These are phyloP conservation scores for Neonectria hederae DNA, from an alignment of 2,329 filamentous ascomycete species.

Conservation along the genomic window DNA sequence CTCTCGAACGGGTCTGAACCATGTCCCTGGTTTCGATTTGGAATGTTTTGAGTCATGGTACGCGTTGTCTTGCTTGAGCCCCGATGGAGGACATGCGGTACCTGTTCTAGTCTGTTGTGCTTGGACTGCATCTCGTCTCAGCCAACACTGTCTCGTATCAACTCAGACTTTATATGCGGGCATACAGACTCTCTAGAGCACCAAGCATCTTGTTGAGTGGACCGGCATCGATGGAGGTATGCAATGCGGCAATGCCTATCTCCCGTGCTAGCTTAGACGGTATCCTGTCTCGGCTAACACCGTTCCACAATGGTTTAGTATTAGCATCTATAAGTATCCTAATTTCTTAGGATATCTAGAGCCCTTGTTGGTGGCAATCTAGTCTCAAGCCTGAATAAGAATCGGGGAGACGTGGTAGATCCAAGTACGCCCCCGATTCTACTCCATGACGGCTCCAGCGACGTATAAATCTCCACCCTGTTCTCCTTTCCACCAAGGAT, in stretches of 20 bases:
- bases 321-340: too few species aligned
- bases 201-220: neutral
- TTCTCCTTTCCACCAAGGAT: neutral
- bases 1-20: neutral
- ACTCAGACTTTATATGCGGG: neutral
- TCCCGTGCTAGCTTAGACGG: too few species aligned
- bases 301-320: too few species aligned
- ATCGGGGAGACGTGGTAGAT: too few species aligned
- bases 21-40: neutral
- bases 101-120: neutral
- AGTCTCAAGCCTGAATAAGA: too few species aligned
- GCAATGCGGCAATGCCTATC: too few species aligned
- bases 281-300: too few species aligned
- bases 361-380: too few species aligned
- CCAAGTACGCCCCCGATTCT: too few species aligned
- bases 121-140: neutral
- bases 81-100: neutral
- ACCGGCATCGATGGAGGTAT: neutral
- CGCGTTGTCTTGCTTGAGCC: neutral
- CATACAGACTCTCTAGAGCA: neutral
- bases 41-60: slow-evolving; percentile 23
- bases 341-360: too few species aligned
- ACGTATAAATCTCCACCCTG: neutral
- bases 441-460: neutral
- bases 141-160: neutral